Conservation (phyloP, 1,284 basidiomycete species). For the Singerocomus inundabilis region DNA sequence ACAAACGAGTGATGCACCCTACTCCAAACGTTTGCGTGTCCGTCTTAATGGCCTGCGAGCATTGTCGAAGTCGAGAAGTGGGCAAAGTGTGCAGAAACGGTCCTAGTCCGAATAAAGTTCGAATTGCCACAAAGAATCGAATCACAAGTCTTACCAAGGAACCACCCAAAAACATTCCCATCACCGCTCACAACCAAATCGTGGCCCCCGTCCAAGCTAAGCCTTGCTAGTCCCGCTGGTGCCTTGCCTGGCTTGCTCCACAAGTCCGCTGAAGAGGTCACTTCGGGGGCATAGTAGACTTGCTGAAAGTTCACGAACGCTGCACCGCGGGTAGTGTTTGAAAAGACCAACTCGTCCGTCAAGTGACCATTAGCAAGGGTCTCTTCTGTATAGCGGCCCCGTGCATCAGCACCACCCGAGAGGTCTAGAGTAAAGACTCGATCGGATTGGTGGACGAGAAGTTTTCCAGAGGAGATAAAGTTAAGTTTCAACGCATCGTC, state of each 20-base stretch:
- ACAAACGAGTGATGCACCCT: constrained; percentile 50
- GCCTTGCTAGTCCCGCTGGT: constrained; percentile 53
- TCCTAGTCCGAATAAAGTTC: constrained; percentile 39
- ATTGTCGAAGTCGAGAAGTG: constrained; percentile 48
- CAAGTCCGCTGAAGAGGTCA: constrained; percentile 43
- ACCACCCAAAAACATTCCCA: constrained; percentile 66
- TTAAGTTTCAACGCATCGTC: constrained; percentile 44
- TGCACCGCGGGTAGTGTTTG: constrained; percentile 37
- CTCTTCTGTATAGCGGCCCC: constrained; percentile 48
- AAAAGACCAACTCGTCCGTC: constrained; percentile 54
- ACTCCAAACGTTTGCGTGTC: constrained; percentile 59
- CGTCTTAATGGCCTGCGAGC: constrained; percentile 43
- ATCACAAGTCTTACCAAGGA: constrained; percentile 50
- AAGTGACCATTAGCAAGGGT: constrained; percentile 53
- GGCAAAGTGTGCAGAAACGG: constrained; percentile 64
- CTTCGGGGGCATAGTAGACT: constrained; percentile 51
- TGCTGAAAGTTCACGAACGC: constrained; percentile 69
- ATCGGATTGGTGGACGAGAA: constrained; percentile 57
- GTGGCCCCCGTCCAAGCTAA: constrained; percentile 72
- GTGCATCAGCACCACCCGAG: constrained; percentile 41
- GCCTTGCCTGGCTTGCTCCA: constrained; percentile 71
- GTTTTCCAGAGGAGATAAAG: constrained; percentile 48
- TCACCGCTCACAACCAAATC: constrained; percentile 60
- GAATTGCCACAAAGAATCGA: neutral
- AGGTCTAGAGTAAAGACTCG: constrained; percentile 57